Percentiles rank a stretch among this genome's conserved stretches.
These are phyloP conservation scores for Zoysia japonica DNA, from an alignment of 176 grass and related monocot species.

Conservation along the genomic window DNA sequence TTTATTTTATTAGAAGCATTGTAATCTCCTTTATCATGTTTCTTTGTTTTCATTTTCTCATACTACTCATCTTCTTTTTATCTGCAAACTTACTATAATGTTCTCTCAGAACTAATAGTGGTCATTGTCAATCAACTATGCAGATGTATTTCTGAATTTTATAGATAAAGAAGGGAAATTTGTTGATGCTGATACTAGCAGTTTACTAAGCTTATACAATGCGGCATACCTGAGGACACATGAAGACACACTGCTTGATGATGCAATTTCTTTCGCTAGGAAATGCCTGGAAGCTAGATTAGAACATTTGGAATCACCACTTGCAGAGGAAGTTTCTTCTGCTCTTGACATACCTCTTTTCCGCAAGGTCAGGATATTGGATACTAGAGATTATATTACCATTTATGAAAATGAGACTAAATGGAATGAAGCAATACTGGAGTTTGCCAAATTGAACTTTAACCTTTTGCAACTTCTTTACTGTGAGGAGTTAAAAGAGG, in stretches of 20 bases:
- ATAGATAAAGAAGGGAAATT: slow-evolving; percentile 34
- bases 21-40: background rate
- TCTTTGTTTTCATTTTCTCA: background rate
- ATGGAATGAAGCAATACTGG: background rate
- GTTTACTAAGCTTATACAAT: slow-evolving; percentile 47
- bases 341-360: background rate
- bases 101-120: background rate
- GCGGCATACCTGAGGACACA: slow-evolving; percentile 36
- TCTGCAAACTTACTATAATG: no score
- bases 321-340: background rate
- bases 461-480: background rate
- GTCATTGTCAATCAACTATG: background rate
- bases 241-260: slow-evolving; percentile 37
- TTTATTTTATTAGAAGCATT: background rate
- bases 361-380: background rate
- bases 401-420: background rate
- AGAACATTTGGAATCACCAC: background rate
- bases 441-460: background rate
- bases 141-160: slow-evolving; percentile 33
- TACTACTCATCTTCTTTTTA: background rate
- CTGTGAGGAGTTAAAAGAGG: background rate
- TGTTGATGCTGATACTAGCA: slow-evolving; percentile 11
- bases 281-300: background rate
- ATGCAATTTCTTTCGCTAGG: slow-evolving; percentile 39
- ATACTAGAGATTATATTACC: background rate